Evolutionary conservation across 257 asterid species (phyloP).

Genomic region (Plantago elongata): DNA sequence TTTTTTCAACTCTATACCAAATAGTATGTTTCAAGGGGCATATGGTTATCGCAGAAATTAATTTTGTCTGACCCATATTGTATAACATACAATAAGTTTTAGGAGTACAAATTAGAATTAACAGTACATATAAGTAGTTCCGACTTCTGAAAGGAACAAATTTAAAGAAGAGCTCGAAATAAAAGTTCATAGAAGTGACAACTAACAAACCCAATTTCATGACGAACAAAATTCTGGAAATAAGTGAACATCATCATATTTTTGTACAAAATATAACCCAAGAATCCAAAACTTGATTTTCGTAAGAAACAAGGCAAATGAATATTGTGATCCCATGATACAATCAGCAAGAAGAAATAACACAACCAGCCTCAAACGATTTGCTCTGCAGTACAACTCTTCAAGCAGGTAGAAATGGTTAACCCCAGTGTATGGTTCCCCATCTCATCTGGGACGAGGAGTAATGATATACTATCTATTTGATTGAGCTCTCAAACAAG

Average conservation of each 20-base stretch:
- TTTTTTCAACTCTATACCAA: too few relatives aligned
- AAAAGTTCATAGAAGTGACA: background rate
- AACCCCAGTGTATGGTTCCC: background rate
- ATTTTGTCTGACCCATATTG: too few relatives aligned
- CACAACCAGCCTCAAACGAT: conserved; percentile 4
- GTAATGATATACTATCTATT: conserved; percentile 1
- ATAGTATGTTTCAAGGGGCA: too few relatives aligned
- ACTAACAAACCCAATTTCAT: background rate
- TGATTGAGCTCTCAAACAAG: conserved; percentile 36
- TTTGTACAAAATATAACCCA: conserved; percentile 18
- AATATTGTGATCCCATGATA: conserved; percentile 29
- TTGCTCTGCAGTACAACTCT: conserved; percentile 15
- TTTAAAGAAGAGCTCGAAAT: background rate
- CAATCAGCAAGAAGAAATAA: conserved; percentile 20
- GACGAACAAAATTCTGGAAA: background rate
- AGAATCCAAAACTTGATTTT: conserved; percentile 22
- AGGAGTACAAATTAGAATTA: too few relatives aligned
- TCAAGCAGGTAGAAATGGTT: conserved; percentile 12
- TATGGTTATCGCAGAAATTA: too few relatives aligned
- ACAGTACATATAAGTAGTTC: too few relatives aligned
- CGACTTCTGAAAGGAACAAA: too few relatives aligned
- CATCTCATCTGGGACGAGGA: background rate
- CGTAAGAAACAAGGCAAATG: conserved; percentile 8
- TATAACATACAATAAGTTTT: too few relatives aligned
- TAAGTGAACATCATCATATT: background rate